A percentile compares a stretch with the other conserved stretches of the same genome.
phyloP scores from a whole-genome alignment of 2,329 filamentous ascomycete species.

The Microcyclospora tardicrescens region DNA sequence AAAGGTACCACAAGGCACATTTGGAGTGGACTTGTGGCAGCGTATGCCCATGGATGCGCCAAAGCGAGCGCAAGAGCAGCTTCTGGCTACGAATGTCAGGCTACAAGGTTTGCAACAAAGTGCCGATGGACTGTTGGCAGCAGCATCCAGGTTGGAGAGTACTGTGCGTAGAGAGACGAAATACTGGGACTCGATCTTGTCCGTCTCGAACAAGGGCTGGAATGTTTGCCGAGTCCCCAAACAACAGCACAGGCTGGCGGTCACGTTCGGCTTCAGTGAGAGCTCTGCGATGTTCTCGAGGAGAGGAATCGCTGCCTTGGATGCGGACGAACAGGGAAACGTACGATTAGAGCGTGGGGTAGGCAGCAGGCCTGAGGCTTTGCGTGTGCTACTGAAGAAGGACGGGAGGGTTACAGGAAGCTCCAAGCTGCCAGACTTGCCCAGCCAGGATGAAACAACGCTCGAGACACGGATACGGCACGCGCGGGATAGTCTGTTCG shows the following conservation, averaged over 20 bases:
- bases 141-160: slow-evolving; percentile 57
- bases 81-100: slow-evolving; percentile 56
- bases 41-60: slow-evolving; percentile 45
- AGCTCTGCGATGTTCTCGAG: slow-evolving; percentile 46
- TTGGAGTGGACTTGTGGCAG: slow-evolving; percentile 53
- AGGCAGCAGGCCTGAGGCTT: slow-evolving; percentile 41
- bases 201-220: slow-evolving; percentile 76
- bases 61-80: slow-evolving; percentile 24
- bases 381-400: slow-evolving; percentile 55
- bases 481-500: slow-evolving; percentile 65
- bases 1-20: slow-evolving; percentile 57
- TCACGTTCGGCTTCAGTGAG: slow-evolving; percentile 82
- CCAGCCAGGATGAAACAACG: slow-evolving; percentile 38
- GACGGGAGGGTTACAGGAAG: slow-evolving; percentile 46
- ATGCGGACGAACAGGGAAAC: slow-evolving; percentile 59
- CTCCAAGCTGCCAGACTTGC: slow-evolving; percentile 27
- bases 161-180: slow-evolving; percentile 69
- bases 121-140: slow-evolving; percentile 58
- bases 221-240: slow-evolving; percentile 64
- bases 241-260: slow-evolving; percentile 59
- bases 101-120: slow-evolving; percentile 63
- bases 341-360: slow-evolving; percentile 60
- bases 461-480: slow-evolving; percentile 59
- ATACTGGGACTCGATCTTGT: slow-evolving; percentile 80
- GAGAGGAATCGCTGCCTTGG: slow-evolving; percentile 68